Percentiles rank a stretch among this genome's conserved stretches.
phyloP scores from a whole-genome alignment of 768 basidiomycete species.

The Suillus subalutaceus region DNA sequence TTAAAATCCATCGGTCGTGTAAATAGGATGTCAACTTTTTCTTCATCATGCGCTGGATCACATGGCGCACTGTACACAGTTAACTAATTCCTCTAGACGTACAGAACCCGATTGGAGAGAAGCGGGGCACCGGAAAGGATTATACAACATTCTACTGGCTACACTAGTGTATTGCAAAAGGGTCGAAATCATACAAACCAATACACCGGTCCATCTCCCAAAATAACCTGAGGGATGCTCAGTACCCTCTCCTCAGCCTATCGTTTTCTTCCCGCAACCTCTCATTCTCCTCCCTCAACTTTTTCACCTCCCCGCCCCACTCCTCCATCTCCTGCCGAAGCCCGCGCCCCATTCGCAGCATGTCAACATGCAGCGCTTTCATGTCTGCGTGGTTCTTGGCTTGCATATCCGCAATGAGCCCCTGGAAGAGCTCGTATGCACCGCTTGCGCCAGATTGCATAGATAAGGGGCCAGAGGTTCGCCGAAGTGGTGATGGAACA shows the following conservation, averaged over 20 bases:
- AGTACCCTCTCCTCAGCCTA: constrained; percentile 50
- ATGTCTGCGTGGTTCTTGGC: constrained; percentile 72
- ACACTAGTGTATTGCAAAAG: background rate
- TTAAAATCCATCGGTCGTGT: background rate
- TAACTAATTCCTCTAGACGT: background rate
- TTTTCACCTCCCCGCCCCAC: constrained; percentile 56
- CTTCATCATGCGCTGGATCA: background rate
- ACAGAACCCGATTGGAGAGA: background rate
- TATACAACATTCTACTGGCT: background rate
- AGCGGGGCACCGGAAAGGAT: too few species aligned
- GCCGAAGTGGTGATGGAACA: constrained; percentile 44
- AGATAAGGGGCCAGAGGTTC: constrained; percentile 23
- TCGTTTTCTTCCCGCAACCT: constrained; percentile 70
- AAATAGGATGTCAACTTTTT: background rate
- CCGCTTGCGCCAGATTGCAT: constrained; percentile 32
- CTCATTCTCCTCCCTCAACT: constrained; percentile 48
- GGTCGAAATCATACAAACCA: background rate
- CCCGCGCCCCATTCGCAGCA: constrained; percentile 69
- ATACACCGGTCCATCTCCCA: background rate
- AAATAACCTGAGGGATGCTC: constrained; percentile 2
- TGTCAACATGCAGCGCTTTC: constrained; percentile 73
- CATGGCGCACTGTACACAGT: background rate
- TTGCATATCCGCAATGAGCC: constrained; percentile 75
- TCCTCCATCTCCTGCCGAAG: constrained; percentile 64
- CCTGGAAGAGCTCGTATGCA: constrained; percentile 60